Conservation (phyloP, 805 yeast genomes). For the Kazachstania africana region DNA sequence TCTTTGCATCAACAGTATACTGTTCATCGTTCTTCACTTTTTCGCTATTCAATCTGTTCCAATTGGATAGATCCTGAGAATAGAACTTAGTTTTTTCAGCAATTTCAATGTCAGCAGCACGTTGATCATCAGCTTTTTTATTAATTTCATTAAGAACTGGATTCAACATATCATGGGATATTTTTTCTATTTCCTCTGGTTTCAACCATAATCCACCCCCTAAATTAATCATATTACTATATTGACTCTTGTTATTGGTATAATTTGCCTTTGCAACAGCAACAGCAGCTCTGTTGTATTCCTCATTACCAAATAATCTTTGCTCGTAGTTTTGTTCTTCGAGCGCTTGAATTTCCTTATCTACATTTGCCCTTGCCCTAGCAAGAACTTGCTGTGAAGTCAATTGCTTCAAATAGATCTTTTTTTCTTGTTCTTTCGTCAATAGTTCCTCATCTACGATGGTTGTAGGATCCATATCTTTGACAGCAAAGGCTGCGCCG, state of each 20-base stretch:
- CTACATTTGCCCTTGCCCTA: constrained; percentile 42
- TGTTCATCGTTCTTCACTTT: constrained; percentile 31
- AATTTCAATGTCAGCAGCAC: constrained; percentile 42
- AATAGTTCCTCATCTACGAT: constrained; percentile 28
- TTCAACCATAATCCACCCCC: constrained; percentile 86
- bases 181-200: constrained; percentile 61
- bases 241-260: constrained; percentile 36
- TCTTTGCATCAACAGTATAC: constrained; percentile 30
- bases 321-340: constrained; percentile 29
- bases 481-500: constrained; percentile 30
- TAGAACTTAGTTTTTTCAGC: constrained; percentile 28
- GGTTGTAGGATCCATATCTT: constrained; percentile 27
- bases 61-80: constrained; percentile 29
- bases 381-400: constrained; percentile 33
- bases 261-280: constrained; percentile 62
- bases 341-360: constrained; percentile 28
- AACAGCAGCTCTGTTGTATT: constrained; percentile 60
- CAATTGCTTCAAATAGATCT: constrained; percentile 19
- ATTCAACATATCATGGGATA: constrained; percentile 69
- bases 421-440: constrained; percentile 29
- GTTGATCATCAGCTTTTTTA: constrained; percentile 59
- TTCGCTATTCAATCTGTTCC: constrained; percentile 30
- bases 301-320: constrained; percentile 31
- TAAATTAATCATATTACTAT: constrained; percentile 49
- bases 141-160: constrained; percentile 75